Base-by-base conservation (phyloP, 2,329 filamentous ascomycete genomes). In the Lomentospora prolificans region DNA sequence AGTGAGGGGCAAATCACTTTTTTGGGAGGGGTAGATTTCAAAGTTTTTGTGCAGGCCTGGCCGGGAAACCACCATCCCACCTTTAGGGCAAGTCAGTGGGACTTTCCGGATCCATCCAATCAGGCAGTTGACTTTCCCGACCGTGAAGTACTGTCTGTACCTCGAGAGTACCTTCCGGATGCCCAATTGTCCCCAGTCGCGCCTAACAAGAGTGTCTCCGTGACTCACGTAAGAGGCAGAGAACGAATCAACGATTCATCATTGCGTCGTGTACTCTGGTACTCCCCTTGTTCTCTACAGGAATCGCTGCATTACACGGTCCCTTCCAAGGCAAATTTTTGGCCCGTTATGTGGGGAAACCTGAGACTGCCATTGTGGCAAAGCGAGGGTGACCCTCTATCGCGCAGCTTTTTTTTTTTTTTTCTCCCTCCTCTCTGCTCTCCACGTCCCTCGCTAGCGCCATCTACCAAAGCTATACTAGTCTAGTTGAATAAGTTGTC, bases 1-100 rank as follows among this genome's bases (percentile, higher is more conserved):
- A 55, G 31, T 51, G 53, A 55, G 53, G 53, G 53, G 53, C 53
- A 55, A 51, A 31, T 30, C 19, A 55, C 31, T 55, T 55, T 55
- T 55, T 51, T 28, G 44, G 53, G 53, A 51, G 46, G 53, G 53
- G 53, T 55, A 55, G 44, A 50, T 55, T 55, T 55, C 53, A 55
- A 51, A 55, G 53, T 55, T 55, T 55, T 55, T 55, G 53, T 55
- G 53, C 53, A 50, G 53, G 44, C 53, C 46, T 39, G 44, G 30
- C 53, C 53, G 53, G 52, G 53, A 55, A 55, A 39, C 53, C 53
- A 25, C 53, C 53, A 55, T 50, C 44, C 53, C 53, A 50, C 53
- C 46, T 51, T 55, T 55, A 55, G 53, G 53, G 53, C 53, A 55
- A 55, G 41, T 55, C 17, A 51, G 30, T 33, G 46, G 46, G 36